Evolutionary conservation across 805 yeast genomes (phyloP), one percentile per base, ranked within the genome.

Genomic region (Hanseniaspora jakobsenii): DNA sequence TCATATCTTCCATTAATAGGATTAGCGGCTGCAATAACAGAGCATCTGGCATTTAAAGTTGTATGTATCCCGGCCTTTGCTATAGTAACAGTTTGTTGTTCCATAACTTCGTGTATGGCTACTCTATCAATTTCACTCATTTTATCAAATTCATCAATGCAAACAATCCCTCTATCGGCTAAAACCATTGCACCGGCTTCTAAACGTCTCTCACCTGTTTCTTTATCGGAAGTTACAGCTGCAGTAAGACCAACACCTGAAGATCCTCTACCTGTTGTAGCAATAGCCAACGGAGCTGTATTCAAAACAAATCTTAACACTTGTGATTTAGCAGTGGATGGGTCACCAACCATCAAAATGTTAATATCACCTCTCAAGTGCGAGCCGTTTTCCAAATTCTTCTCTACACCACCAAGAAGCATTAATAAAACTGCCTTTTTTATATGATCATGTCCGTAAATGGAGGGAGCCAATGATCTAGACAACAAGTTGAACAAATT

Each of bases 141-240:
- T 64, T 91, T 91, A 66, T 89, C 98, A 58, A 91, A 91, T 69
- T 91, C 98, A 70, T 91, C 98, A 56, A 91, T 93, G 73, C 98
- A 91, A 32, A 91, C 96, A 47, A 91, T 73, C 51, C 98, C 98
- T 52, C 96, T 70, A 64, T 91, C 98, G 10, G 97, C 98, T 50
- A 91, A 69, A 30, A 91, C 98, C 96, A 91, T 89, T 3, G 98
- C 98, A 71, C 98, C 98, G 1, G 97, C 98, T 65, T 91, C 98
- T 52, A 91, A 68, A 54, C 94, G 73, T 56, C 96, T 72, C 65
- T 91, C 98, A 49, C 97, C 97, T 0, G 98, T 91, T 62, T 91
- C 98, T 56, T 79, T 81, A 63, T 91, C 98, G 1, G 87, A 74
- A 6, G 96, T 87, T 2, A 91, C 98, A 1, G 98, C 98, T 16